Base-by-base conservation (phyloP, 2,329 filamentous ascomycete species). In the Chalaropsis thielavioides region DNA sequence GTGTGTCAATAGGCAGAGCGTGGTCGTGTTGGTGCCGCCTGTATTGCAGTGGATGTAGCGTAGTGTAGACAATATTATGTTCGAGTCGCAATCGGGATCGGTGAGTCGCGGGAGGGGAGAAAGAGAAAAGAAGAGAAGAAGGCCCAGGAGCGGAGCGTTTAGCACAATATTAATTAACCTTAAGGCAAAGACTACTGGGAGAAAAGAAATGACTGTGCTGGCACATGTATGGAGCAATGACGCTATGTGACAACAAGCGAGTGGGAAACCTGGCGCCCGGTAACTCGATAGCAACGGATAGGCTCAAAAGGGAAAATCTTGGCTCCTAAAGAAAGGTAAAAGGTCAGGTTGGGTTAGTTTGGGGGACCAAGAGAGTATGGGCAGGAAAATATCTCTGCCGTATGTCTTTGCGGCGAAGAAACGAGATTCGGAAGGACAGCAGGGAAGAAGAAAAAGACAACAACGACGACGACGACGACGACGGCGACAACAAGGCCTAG, bases 201-300 rank as follows among this genome's bases (percentile, higher is more conserved):
- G 27, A 35, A 10, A 35, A 58, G 24, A 58, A 58, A 58, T 58
- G 54, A 58, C 54, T 58, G 54, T 58, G 54, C 54, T 58, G 54
- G 54, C 31, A 35, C 31, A 35, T 38, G 35, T 38, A 38, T 58
- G 54, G 27, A 58, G 54, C 27, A 58, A 58, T 58, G 54, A 58
- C 54, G 54, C 54, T 58, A 58, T 58, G 17, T 35, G 27, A 58
- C 54, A 58, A 58, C 54, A 58, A 58, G 54, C 54, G 27, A 38
- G 31, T 58, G 27, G 54, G 54, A 58, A 58, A 58, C 24, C 54
- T 58, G 54, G 31, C 31, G 54, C 27, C 17, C 27, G 54, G 54
- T 38, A 58, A 38, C 27, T 58, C 15, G 27, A 56, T 56, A 56
- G 31, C 54, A 58, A 38, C 27, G 24, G 31, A 58, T 58, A 58